These are phyloP conservation scores for Serendipita sp. DNA, from an alignment of 768 basidiomycete species.

Conservation along the genomic window DNA sequence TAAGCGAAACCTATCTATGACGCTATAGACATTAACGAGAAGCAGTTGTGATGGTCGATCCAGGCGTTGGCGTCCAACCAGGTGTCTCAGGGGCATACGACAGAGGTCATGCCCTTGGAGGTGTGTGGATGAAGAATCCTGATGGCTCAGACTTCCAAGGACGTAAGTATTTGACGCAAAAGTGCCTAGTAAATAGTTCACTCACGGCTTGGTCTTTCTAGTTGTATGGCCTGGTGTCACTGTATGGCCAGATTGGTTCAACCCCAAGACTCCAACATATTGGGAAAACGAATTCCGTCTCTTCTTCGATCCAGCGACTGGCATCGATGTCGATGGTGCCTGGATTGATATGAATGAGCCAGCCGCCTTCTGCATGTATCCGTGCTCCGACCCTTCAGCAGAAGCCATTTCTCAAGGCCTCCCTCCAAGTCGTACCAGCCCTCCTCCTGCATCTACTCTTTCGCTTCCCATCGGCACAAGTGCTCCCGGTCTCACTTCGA, in stretches of 20 bases:
- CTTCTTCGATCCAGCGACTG: constrained; percentile 36
- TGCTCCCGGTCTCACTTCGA: constrained; percentile 14
- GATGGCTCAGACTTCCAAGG: too few relatives aligned
- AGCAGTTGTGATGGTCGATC: too few relatives aligned
- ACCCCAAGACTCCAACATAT: constrained; percentile 33
- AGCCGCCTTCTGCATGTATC: constrained; percentile 42
- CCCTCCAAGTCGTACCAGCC: constrained; percentile 35
- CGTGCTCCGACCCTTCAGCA: constrained; percentile 43
- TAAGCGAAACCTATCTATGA: constrained; percentile 16
- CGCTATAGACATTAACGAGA: constrained; percentile 50
- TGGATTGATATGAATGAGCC: constrained; percentile 48
- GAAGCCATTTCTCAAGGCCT: constrained; percentile 37
- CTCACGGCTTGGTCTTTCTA: constrained; percentile 23
- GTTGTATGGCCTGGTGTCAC: constrained; percentile 55
- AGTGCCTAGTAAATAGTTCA: not conserved
- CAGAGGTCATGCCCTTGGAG: too few relatives aligned
- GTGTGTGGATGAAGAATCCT: too few relatives aligned
- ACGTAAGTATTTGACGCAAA: not conserved
- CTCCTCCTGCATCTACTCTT: constrained; percentile 36
- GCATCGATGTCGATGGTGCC: constrained; percentile 46
- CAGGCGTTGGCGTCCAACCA: too few relatives aligned
- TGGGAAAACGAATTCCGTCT: constrained; percentile 51
- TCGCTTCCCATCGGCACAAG: constrained; percentile 31
- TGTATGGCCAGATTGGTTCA: constrained; percentile 49
- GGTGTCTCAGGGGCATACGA: too few relatives aligned